Base-by-base conservation (phyloP, 805 yeast species). In the Torulaspora quercuum region DNA sequence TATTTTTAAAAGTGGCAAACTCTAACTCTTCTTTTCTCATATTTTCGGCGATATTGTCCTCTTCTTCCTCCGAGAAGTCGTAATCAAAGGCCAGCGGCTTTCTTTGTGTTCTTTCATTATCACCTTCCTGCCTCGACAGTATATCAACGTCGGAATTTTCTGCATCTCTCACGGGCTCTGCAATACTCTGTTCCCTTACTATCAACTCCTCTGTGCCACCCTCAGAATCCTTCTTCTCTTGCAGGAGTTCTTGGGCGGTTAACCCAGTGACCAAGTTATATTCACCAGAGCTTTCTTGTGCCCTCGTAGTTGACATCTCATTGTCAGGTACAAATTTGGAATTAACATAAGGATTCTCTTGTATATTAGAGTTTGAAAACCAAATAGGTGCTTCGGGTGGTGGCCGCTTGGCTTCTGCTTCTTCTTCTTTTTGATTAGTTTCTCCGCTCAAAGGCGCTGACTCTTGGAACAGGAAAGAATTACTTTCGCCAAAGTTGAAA, bases 1-100 rank as follows among this genome's bases (percentile, higher is more conserved):
- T 50, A 11, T 32, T 37, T 22, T 41, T 51, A 50, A 90, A 85
- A 9, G 73, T 59, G 32, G 75, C 78, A 54, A 84, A 85, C 33
- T 85, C 95, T 24, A 65, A 67, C 33, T 78, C 85, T 57, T 92
- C 98, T 27, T 73, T 71, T 26, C 70, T 68, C 31, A 90, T 60
- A 46, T 80, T 82, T 21, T 75, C 69, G 2, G 73, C 70, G 3
- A 87, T 57, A 13, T 76, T 75, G 22, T 76, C 78, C 39, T 87
- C 95, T 40, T 89, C 97, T 11, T 79, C 80, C 36, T 84, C 88
- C 15, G 77, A 78, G 55, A 82, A 82, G 37, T 76, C 84, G 49
- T 80, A 82, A 36, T 79, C 83, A 21, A 73, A 56, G 0, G 49
- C 48, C 18, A 52, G 32, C 4, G 50, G 50, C 15, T 40, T 23